These are phyloP conservation scores for Byssothecium circinans DNA, from an alignment of 2,329 filamentous ascomycete species.

Conservation along the genomic window DNA sequence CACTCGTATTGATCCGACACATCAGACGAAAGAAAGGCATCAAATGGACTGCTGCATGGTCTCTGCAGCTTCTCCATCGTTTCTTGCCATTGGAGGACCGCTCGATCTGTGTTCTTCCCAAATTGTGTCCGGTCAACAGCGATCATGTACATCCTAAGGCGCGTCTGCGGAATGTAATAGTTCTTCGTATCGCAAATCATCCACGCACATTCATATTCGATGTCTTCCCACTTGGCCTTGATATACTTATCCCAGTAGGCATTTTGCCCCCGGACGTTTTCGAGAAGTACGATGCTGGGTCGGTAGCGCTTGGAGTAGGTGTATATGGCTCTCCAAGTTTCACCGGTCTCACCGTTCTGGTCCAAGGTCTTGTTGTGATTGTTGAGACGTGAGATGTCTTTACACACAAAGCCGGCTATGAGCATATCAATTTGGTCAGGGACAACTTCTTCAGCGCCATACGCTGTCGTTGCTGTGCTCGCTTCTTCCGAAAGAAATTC, in stretches of 20 bases:
- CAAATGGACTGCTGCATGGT: conserved; percentile 63
- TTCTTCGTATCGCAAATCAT: conserved; percentile 66
- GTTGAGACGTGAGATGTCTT: conserved; percentile 73
- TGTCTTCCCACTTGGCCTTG: conserved; percentile 47
- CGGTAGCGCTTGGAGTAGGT: conserved; percentile 57
- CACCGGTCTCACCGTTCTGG: conserved; percentile 63
- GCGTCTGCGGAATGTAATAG: conserved; percentile 72
- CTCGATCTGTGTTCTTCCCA: conserved; percentile 15
- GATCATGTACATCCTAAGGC: conserved; percentile 49
- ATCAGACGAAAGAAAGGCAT: conserved; percentile 61
- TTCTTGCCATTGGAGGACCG: conserved; percentile 45
- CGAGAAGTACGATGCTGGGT: conserved; percentile 68
- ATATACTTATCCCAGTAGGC: conserved; percentile 64
- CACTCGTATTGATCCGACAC: conserved; percentile 58
- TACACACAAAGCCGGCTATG: conserved; percentile 73
- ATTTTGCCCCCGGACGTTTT: conserved; percentile 61
- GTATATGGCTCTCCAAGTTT: conserved; percentile 66
- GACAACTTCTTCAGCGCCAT: conserved; percentile 61
- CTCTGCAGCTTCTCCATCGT: conserved; percentile 55
- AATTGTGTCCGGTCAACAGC: conserved; percentile 41
- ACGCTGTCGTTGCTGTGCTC: conserved; percentile 63
- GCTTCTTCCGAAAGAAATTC: conserved; percentile 50
- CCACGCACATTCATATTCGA: conserved; percentile 59
- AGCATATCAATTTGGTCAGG: conserved; percentile 65
- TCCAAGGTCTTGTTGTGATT: conserved; percentile 54